phyloP scores from a whole-genome alignment of 257 asterid species.

The Penstemon newberryi region DNA sequence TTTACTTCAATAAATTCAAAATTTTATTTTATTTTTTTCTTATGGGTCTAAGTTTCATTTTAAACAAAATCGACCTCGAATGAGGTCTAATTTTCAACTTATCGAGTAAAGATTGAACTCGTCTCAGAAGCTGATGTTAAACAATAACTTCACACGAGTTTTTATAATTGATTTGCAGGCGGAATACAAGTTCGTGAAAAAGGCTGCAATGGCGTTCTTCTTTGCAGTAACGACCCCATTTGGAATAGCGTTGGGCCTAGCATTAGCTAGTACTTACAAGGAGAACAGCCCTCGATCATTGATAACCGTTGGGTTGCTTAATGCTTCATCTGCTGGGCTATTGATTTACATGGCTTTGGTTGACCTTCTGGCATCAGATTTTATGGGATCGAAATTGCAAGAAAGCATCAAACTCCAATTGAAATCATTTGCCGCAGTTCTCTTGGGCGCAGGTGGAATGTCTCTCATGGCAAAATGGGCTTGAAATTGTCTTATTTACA shows the following conservation, averaged over 20 bases:
- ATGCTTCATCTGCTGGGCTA: conserved; percentile 49
- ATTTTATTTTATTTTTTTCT: too few species aligned
- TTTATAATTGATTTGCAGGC: conserved; percentile 36
- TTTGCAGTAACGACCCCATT: conserved; percentile 53
- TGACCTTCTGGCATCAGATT: conserved; percentile 55
- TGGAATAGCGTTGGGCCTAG: conserved; percentile 55
- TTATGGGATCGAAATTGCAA: conserved; percentile 49
- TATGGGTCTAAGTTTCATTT: too few species aligned
- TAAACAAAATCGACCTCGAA: too few species aligned
- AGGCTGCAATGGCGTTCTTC: conserved; percentile 52
- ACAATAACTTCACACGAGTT: too few species aligned
- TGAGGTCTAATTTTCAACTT: too few species aligned
- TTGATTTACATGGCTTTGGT: conserved; percentile 56
- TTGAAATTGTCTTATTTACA: not conserved
- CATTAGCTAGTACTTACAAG: conserved; percentile 35
- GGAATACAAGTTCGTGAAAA: conserved; percentile 40
- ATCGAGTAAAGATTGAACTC: too few species aligned
- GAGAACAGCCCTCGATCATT: conserved; percentile 53
- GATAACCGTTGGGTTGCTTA: conserved; percentile 51
- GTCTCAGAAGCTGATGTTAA: too few species aligned
- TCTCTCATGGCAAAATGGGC: conserved; percentile 71
- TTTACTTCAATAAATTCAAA: too few species aligned
- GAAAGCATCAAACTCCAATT: conserved; percentile 41
- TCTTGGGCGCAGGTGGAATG: conserved; percentile 60
- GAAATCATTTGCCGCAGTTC: conserved; percentile 39